These are phyloP conservation scores for Tephrocybe sp. DNA, from an alignment of 768 basidiomycete species.

Conservation along the genomic window DNA sequence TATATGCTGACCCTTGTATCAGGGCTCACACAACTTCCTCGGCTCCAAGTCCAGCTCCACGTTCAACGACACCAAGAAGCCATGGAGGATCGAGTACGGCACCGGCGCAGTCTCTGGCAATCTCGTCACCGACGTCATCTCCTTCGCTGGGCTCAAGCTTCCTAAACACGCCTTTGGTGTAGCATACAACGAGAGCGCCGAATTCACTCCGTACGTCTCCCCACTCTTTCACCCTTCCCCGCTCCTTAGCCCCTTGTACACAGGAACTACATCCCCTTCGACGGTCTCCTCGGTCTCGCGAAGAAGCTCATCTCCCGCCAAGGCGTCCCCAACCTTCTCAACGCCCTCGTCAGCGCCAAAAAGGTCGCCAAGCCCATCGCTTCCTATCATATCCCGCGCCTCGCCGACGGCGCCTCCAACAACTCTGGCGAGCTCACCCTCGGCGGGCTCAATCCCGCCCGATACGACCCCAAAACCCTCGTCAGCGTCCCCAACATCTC, in stretches of 20 bases:
- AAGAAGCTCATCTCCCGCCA: constrained; percentile 52
- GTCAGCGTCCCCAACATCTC: constrained; percentile 52
- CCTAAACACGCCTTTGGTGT: constrained; percentile 60
- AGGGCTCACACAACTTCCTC: constrained; percentile 46
- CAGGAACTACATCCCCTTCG: constrained; percentile 39
- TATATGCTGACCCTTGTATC: neutral
- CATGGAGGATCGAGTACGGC: constrained; percentile 52
- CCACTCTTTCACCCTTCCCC: constrained; percentile 3
- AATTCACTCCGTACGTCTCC: constrained; percentile 44
- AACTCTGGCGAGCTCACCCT: constrained; percentile 64
- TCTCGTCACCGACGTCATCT: constrained; percentile 56
- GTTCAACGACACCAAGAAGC: constrained; percentile 46
- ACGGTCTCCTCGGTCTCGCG: constrained; percentile 57
- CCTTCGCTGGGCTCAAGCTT: constrained; percentile 57
- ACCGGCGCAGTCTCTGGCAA: constrained; percentile 60
- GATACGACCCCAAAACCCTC: constrained; percentile 48
- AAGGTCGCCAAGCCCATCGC: constrained; percentile 54
- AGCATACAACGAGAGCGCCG: constrained; percentile 49
- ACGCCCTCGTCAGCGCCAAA: constrained; percentile 48
- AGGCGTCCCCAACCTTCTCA: constrained; percentile 52
- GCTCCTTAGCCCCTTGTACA: neutral
- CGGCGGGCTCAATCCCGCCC: constrained; percentile 56
- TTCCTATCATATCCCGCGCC: constrained; percentile 69
- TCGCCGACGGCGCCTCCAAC: constrained; percentile 37
- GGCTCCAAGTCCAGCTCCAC: constrained; percentile 56